Evolutionary conservation across 2,329 filamentous ascomycete genomes (phyloP).

Genomic region (Fusarium sulawesiense): DNA sequence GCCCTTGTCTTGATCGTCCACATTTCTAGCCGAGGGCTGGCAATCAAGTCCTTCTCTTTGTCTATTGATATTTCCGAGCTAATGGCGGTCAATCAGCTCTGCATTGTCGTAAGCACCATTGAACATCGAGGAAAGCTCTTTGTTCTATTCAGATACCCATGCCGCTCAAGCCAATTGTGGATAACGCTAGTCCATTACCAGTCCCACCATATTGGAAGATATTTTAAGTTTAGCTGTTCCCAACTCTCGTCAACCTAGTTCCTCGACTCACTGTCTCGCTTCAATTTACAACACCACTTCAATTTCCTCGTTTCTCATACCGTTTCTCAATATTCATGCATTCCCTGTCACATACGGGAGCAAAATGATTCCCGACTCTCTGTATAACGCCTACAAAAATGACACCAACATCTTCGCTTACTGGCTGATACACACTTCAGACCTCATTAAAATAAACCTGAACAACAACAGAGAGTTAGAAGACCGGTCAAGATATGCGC

Average conservation of each 20-base stretch:
- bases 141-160: not conserved
- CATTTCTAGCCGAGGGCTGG: not conserved
- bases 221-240: not conserved
- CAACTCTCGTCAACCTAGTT: not conserved
- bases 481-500: not conserved
- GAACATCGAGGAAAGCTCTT: not conserved
- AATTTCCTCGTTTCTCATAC: rapidly evolving
- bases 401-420: not conserved
- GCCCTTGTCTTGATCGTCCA: not conserved
- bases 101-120: not conserved
- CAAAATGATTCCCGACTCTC: not conserved
- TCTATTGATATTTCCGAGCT: not conserved
- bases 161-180: not conserved
- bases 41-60: not conserved
- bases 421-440: not conserved
- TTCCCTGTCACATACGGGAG: rapidly evolving
- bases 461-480: not conserved
- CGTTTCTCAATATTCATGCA: rapidly evolving
- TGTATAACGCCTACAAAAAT: not conserved
- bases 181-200: not conserved
- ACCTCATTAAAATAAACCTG: not conserved
- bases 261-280: not conserved
- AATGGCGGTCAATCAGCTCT: not conserved
- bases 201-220: not conserved
- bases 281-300: not conserved